Evolutionary conservation across 2,329 filamentous ascomycete species (phyloP), one percentile per base, ranked within the genome.

Genomic region (Ascochyta lentis): DNA sequence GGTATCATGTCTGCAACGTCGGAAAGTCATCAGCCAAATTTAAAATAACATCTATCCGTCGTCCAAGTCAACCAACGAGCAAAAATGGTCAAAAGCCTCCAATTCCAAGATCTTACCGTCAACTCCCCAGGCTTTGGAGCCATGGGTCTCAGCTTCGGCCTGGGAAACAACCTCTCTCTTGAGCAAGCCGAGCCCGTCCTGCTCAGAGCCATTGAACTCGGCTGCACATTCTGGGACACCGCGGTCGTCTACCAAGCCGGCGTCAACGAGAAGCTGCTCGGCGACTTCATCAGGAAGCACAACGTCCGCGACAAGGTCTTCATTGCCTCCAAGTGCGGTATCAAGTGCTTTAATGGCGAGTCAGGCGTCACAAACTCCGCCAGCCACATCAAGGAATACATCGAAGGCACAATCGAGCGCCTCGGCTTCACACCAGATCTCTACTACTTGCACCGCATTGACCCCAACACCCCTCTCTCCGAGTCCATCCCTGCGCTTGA

Each of bases 171-270:
- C 64, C 73, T 41, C 77, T 79, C 52, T 70, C 80, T 63, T 6
- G 63, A 69, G 10, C 79, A 84, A 33, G 73, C 79, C 12, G 80
- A 84, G 54, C 79, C 80, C 0, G 76, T 84, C 54, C 76, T 77
- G 7, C 68, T 85, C 3, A 78, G 76, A 24, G 78, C 78, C 3
- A 81, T 80, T 71, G 79, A 81, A 34, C 61, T 79, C 1, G 83
- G 83, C 42, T 78, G 79, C 49, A 77, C 77, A 10, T 80, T 81
- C 65, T 85, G 83, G 82, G 83, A 86, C 59, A 69, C 74, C n/a
- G 66, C 24, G 64, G 68, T 65, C 13, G 60, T 37, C 33, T 58
- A 35, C 62, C 59, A 65, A 66, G 51, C 65, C 57, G 15, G 65
- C n/a, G 58, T 67, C 35, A 70, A 67, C 51, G 68, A 71, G 43